A percentile compares a stretch with the other conserved stretches of the same genome.
These are phyloP conservation scores for Eragrostis curvula DNA, from an alignment of 176 grass and related monocot species.

Conservation along the genomic window DNA sequence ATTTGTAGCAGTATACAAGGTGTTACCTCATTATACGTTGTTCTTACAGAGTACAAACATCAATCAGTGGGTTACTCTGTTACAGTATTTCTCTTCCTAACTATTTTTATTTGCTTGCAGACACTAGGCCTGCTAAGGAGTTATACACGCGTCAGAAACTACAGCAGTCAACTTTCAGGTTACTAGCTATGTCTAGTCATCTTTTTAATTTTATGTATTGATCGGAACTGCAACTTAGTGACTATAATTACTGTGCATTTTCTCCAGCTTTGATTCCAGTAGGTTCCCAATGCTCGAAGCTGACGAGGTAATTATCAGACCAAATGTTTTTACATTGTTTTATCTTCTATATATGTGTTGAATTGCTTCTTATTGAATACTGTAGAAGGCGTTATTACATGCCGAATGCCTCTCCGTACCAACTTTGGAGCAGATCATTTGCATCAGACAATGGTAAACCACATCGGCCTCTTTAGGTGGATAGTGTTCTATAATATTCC, in stretches of 20 bases:
- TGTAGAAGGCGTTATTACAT: constrained; percentile 47
- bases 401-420: constrained; percentile 68
- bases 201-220: constrained; percentile 30
- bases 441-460: constrained; percentile 86
- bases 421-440: constrained; percentile 83
- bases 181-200: constrained; percentile 14
- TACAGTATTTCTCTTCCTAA: constrained; percentile 7
- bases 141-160: constrained; percentile 61
- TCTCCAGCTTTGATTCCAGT: constrained; percentile 51
- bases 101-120: constrained; percentile 36
- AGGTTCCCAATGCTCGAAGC: constrained; percentile 43
- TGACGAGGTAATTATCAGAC: constrained; percentile 33
- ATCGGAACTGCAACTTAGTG: not conserved
- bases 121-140: constrained; percentile 67
- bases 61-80: not conserved
- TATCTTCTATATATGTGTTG: not conserved
- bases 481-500: constrained; percentile 1
- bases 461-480: not conserved
- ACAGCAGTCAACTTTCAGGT: constrained; percentile 84
- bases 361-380: constrained; percentile 21
- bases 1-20: not conserved
- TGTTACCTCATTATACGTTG: not conserved
- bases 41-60: not conserved
- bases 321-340: not conserved
- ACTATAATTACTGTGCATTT: not conserved